Evolutionary conservation across 495 filamentous ascomycete species (phyloP), one percentile per base, ranked within the genome.

Genomic region (Daldinia caldariorum): DNA sequence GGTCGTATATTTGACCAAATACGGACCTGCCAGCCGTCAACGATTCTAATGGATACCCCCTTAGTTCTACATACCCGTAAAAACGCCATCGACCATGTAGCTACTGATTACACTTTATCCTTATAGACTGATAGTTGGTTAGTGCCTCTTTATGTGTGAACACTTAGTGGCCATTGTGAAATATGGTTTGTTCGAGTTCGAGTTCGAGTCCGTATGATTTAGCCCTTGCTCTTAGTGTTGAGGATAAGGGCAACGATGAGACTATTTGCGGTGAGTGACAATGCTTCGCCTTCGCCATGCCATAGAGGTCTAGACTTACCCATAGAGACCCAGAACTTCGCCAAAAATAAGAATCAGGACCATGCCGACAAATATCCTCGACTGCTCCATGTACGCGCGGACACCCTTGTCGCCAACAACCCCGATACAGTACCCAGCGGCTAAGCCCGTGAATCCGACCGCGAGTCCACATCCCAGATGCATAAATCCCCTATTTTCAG

Each of bases 341-440:
- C 92, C 94, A 77, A 99, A 99, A 87, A 99, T 99, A 71, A 99
- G 85, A 67, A 99, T 97, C 73, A 99, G 79, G 63, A 99, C 94
- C 95, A 98, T 97, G 79, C 95, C 95, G 38, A 99, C 95, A 73
- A 97, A 99, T 49, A 99, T 89, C 58, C 94, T 88, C 20, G 90
- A 94, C 80, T 99, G 95, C 69, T 90, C 88, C 94, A 99, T 96
- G 80, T 96, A 99, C 54, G 93, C 87, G 67, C 95, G 87, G 54
- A 97, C 94, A 41, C 95, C 95, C 79, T 89, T 90, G 82, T 99
- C 97, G 69, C 95, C 95, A 13, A 98, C 95, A 62, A 97, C 85
- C 37, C 95, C 95, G 76, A 99, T 98, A 18, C 94, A 90, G 82
- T 99, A 99, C 37, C 95, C 95, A 26, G 96, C 96, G n/a, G 95